Conservation (phyloP, 2,329 filamentous ascomycete genomes). For the Hymenoscyphus albidus region DNA sequence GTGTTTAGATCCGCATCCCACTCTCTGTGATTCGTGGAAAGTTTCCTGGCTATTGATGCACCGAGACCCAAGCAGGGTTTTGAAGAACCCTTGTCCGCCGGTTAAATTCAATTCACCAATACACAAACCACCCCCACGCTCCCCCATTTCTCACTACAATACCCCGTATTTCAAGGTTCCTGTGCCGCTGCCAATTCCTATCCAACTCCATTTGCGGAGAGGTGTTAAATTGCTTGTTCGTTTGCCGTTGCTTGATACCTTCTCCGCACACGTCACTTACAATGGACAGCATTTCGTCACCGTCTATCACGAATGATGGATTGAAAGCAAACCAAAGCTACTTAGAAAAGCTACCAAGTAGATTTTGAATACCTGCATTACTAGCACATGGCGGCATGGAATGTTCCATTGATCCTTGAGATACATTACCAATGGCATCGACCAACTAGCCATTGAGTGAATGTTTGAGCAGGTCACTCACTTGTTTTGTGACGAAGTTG, state of each 20-base stretch:
- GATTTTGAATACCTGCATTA: background rate
- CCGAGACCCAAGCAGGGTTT: background rate
- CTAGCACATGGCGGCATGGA: background rate
- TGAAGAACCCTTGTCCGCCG: background rate
- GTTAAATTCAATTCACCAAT: background rate
- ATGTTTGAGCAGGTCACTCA: background rate
- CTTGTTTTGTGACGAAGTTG: background rate
- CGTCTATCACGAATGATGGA: background rate
- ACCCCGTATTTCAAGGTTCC: background rate
- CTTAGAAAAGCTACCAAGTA: background rate
- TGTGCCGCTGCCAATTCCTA: background rate
- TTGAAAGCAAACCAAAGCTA: background rate
- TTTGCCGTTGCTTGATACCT: background rate
- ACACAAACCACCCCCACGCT: background rate
- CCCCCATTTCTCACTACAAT: background rate
- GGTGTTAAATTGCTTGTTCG: background rate
- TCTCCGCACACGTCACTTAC: background rate
- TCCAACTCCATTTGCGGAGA: background rate
- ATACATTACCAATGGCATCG: background rate
- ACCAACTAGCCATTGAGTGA: background rate
- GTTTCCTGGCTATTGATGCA: background rate
- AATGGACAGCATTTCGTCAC: background rate
- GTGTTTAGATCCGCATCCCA: conserved; percentile 8
- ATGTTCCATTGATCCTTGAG: background rate
- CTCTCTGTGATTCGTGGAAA: conserved; percentile 12